These are phyloP conservation scores for Mortierella sp. DNA, from an alignment of 371 early-diverging fungal genomes.

Conservation along the genomic window DNA sequence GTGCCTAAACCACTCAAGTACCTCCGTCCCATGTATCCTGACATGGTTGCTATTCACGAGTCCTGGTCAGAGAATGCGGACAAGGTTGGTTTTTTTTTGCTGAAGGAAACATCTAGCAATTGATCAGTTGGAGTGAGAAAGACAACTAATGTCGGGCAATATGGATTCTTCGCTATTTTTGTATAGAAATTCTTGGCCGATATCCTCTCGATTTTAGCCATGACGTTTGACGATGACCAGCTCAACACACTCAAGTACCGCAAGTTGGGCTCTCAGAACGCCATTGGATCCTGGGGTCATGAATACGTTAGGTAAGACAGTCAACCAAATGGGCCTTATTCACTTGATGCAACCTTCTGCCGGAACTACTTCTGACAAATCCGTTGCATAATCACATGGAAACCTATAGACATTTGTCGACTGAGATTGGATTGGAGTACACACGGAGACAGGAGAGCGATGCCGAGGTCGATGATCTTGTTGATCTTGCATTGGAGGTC, in stretches of 20 bases:
- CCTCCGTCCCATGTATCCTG: conserved; percentile 86
- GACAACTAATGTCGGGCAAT: too few relatives aligned
- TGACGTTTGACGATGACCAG: conserved; percentile 93
- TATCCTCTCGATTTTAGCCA: conserved; percentile 94
- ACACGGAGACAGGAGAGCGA: conserved; percentile 69
- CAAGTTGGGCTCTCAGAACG: conserved; percentile 82
- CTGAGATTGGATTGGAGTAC: conserved; percentile 92
- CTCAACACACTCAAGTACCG: conserved; percentile 89
- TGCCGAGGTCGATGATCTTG: conserved; percentile 70
- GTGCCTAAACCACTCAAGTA: conserved; percentile 99
- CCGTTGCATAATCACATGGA: too few relatives aligned
- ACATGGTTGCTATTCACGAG: conserved; percentile 76
- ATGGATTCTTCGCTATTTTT: background rate
- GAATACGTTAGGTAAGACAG: conserved; percentile 88
- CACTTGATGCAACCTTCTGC: background rate
- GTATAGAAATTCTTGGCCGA: conserved; percentile 85
- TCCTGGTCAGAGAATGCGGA: conserved; percentile 81
- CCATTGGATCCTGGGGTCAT: conserved; percentile 97
- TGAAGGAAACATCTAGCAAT: background rate
- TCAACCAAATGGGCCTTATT: background rate
- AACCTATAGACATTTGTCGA: conserved; percentile 82
- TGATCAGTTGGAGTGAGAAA: too few relatives aligned
- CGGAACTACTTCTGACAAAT: background rate
- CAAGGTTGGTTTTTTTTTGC: conserved; percentile 62
- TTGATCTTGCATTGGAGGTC: conserved; percentile 81